A percentile compares a stretch with the other conserved stretches of the same genome.
phyloP scores from a whole-genome alignment of 768 basidiomycete genomes.

The Basidioascus undulatus region DNA sequence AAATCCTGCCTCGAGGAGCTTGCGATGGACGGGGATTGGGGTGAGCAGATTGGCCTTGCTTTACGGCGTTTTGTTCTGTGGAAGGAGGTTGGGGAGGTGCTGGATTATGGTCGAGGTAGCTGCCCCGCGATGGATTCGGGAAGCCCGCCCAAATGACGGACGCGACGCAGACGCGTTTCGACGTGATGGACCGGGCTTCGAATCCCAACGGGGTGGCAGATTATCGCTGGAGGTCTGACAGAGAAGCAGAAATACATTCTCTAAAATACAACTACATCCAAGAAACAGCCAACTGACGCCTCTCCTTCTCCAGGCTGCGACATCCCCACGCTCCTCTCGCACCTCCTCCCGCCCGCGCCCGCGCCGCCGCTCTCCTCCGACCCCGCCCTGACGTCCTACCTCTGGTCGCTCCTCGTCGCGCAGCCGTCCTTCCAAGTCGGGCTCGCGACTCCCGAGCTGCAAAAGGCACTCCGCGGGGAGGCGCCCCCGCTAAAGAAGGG shows the following conservation, averaged over 20 bases:
- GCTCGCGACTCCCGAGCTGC: conserved; percentile 10
- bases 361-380: conserved; percentile 36
- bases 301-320: conserved; percentile 34
- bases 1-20: conserved; percentile 65
- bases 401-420: conserved; percentile 56
- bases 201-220: too few species aligned
- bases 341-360: background rate
- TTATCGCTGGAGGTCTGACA: too few species aligned
- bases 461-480: background rate
- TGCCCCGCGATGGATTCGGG: background rate
- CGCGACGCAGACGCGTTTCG: background rate
- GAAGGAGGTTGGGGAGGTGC: background rate
- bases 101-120: background rate
- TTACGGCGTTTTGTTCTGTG: background rate
- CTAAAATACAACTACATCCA: too few species aligned
- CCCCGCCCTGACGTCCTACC: conserved; percentile 48
- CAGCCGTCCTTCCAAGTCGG: conserved; percentile 58
- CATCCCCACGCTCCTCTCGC: conserved; percentile 29
- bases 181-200: conserved; percentile 2
- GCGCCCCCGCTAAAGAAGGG: background rate
- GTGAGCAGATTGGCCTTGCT: conserved; percentile 25
- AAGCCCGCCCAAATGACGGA: background rate
- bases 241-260: too few species aligned
- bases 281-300: conserved; percentile 2
- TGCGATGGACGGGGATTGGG: conserved; percentile 71